Evolutionary conservation across 441 rosid genomes (phyloP), one percentile per base, ranked within the genome.

Genomic region (Oxalis stricta): DNA sequence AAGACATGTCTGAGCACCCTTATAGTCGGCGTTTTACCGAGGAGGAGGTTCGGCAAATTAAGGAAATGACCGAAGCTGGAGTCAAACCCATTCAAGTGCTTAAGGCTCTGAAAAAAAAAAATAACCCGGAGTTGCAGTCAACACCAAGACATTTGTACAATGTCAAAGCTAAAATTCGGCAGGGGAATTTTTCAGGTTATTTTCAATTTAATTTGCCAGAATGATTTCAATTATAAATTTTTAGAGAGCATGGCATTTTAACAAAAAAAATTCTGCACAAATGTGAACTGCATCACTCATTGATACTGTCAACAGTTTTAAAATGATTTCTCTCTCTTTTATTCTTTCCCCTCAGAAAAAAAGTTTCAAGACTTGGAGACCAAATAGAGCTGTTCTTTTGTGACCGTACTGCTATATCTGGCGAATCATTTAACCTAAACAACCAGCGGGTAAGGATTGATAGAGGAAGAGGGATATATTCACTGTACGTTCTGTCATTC

Each of bases 111-210:
- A 69, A 66, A 52, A 76, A 66, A 52, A 76, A 71, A 52, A 71
- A 57, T 51, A 71, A 71, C 45, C 85, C 81, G 22, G 66, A 66
- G 43, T 44, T 77, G 46, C 66, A 50, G 54, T 77, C 85, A 17
- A 74, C 85, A 23, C 76, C 82, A 33, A 71, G 75, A 63, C 82
- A 77, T 48, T 60, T 77, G 58, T 74, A 77, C 59, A 74, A 77
- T 48, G 69, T 77, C 33, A 77, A 77, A 71, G 85, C 85, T 49
- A 77, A 74, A 60, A 64, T 77, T 32, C 69, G 78, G 16, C 85
- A 66, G 52, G 85, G 85, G 55, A 58, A 69, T 50, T 38, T 67
- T 19, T 43, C 70, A 59, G 76, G 31, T 26, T 1, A 26, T 7
- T 23, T 23, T 23, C 3, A 23, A 3, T 23, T 23, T 3, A 23